phyloP scores from a whole-genome alignment of 176 grass and related monocot species.

The Eragrostis curvula region DNA sequence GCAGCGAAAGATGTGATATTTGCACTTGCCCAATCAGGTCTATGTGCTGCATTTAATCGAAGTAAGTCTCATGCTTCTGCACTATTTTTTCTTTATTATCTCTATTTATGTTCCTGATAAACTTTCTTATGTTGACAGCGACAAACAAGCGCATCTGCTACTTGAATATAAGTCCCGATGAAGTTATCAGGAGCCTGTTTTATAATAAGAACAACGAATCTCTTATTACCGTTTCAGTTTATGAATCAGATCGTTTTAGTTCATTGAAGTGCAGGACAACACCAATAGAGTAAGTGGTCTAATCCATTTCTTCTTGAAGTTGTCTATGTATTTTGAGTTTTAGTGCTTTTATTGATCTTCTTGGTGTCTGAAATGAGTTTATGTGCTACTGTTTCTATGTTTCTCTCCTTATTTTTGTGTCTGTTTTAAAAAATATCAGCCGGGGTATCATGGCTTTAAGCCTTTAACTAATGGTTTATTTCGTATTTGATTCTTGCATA shows the following conservation, averaged over 20 bases:
- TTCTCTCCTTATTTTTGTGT: neutral
- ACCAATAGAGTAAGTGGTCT: constrained; percentile 71
- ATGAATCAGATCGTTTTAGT: constrained; percentile 76
- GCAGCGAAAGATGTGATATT: constrained; percentile 85
- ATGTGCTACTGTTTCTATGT: neutral
- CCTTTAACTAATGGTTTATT: neutral
- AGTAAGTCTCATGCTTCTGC: constrained; percentile 45
- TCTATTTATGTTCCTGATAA: constrained; percentile 47
- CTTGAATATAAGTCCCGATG: constrained; percentile 80
- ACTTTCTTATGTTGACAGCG: constrained; percentile 56
- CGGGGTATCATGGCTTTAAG: neutral
- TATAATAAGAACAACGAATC: constrained; percentile 79
- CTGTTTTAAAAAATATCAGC: neutral
- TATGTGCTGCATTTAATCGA: constrained; percentile 76
- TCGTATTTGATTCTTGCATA: neutral
- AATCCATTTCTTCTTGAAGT: constrained; percentile 23
- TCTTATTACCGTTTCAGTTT: constrained; percentile 74
- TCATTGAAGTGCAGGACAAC: constrained; percentile 86
- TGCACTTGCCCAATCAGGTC: constrained; percentile 71
- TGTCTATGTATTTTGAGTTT: constrained; percentile 19
- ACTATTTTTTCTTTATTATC: constrained; percentile 4
- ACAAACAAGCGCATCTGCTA: constrained; percentile 85
- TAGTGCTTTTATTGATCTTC: constrained; percentile 12
- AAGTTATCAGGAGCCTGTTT: constrained; percentile 85
- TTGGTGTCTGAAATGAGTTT: neutral